Evolutionary conservation across 2,329 filamentous ascomycete genomes (phyloP), one percentile per base, ranked within the genome.

Genomic region (Penicillium sclerotigenum): DNA sequence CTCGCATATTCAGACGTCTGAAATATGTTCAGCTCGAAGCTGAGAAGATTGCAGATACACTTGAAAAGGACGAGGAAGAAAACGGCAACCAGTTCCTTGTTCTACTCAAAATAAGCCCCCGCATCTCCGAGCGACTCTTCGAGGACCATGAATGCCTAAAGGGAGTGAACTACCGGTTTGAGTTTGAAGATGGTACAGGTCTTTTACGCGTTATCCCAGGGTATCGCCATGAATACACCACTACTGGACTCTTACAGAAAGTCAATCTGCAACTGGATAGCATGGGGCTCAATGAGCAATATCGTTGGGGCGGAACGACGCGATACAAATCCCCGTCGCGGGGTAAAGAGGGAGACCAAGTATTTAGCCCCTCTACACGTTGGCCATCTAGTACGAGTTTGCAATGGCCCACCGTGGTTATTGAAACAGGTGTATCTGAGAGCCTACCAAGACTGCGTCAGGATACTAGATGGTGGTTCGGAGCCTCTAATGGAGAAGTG

Each of bases 391-490:
- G 41, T 2, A 43, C 41, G 1, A 43, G n/a, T 5, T 43, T 43
- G 5, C 41, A n/a, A 48, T 57, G 50, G 49, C 49, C 50, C 13
- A 41, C 50, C n/a, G 8, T 57, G 24, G 50, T 54, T 37, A 20
- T 57, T 34, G 43, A 54, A 29, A 48, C 42, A 14, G 49, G 54
- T 43, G 49, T 57, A 24, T 45, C 50, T 22, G 43, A 57, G 40
- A 54, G 49, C n/a, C 38, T 47, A 4, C 31, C 33, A 33, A 42
- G 38, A 24, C 50, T 47, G 28, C 49, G 14, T 40, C n/a, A 47
- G 41, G 43, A 57, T 33, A 37, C 54, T 45, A 24, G 11, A 24
- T 38, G 54, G 38, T 55, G 45, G 51, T 55, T 57, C 31, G 22
- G 26, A 29, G 40, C 36, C 33, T 54, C 55, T 13, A 20, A 43